Evolutionary conservation across 495 filamentous ascomycete genomes (phyloP).

Genomic region (Pseudomonodictys pantanalensis): DNA sequence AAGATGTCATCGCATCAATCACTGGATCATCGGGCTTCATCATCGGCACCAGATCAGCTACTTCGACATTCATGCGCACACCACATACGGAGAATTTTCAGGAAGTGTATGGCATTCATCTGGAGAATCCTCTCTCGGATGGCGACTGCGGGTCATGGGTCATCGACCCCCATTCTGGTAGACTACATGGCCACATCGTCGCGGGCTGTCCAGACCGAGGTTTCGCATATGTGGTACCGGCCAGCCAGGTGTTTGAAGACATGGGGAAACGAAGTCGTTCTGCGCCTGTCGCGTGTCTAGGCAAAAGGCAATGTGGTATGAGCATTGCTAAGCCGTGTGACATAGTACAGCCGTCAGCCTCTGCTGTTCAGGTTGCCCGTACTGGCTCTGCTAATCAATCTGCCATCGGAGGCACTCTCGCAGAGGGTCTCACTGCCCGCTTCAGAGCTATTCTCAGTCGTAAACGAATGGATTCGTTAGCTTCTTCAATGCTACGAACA

Average conservation of each 20-base stretch:
- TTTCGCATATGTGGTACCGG: constrained; percentile 9
- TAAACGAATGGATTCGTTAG: too few relatives aligned
- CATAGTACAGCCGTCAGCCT: too few relatives aligned
- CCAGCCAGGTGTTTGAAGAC: constrained; percentile 14
- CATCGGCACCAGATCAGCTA: constrained; percentile 1
- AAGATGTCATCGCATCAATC: neutral
- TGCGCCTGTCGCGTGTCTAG: too few relatives aligned
- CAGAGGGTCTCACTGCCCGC: too few relatives aligned
- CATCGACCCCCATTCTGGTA: neutral
- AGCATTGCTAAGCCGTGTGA: too few relatives aligned
- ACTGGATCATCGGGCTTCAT: constrained; percentile 7
- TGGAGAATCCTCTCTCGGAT: constrained; percentile 1
- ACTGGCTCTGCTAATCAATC: too few relatives aligned
- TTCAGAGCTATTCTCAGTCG: too few relatives aligned
- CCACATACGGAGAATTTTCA: neutral
- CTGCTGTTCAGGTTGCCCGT: too few relatives aligned
- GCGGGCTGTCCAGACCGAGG: constrained; percentile 1
- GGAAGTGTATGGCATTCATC: constrained; percentile 14
- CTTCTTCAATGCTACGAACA: too few relatives aligned
- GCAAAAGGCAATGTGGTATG: too few relatives aligned
- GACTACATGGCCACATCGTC: constrained; percentile 17
- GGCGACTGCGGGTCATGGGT: constrained; percentile 29
- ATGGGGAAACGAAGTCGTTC: too few relatives aligned
- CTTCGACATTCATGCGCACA: constrained; percentile 2
- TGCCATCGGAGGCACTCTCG: too few relatives aligned